phyloP scores from a whole-genome alignment of 2,329 filamentous ascomycete genomes.

The Leptographium lundbergii region DNA sequence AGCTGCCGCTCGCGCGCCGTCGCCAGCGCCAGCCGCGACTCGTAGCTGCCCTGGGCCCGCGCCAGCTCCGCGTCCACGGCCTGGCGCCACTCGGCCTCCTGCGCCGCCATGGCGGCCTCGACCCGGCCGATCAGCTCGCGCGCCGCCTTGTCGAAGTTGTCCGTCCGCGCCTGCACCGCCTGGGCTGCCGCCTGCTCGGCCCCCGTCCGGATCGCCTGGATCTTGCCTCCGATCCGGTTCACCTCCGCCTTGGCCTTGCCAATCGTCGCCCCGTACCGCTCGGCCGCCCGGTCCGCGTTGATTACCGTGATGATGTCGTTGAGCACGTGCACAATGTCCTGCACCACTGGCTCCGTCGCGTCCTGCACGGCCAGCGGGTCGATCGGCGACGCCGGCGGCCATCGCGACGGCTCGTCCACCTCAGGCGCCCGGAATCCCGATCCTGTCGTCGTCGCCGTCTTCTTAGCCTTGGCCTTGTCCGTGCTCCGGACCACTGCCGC shows the following conservation, averaged over 20 bases:
- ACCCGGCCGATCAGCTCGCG: constrained; percentile 81
- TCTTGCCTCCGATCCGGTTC: constrained; percentile 63
- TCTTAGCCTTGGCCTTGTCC: constrained; percentile 8
- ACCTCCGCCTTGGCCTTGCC: constrained; percentile 78
- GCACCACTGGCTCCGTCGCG: constrained; percentile 74
- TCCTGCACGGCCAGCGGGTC: constrained; percentile 65
- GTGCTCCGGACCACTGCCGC: background rate
- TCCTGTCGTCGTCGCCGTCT: constrained; percentile 9
- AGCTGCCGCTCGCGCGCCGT: constrained; percentile 68
- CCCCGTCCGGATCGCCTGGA: constrained; percentile 58
- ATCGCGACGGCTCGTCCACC: constrained; percentile 52
- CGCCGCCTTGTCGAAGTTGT: constrained; percentile 75
- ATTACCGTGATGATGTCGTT: constrained; percentile 93
- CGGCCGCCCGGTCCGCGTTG: constrained; percentile 70
- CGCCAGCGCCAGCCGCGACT: constrained; percentile 66
- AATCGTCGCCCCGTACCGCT: constrained; percentile 67
- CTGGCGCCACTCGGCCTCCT: constrained; percentile 71
- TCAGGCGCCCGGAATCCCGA: constrained; percentile 40
- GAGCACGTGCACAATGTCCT: constrained; percentile 87
- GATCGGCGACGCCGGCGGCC: constrained; percentile 55
- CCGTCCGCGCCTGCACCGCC: constrained; percentile 57
- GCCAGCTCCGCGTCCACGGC: constrained; percentile 83
- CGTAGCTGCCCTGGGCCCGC: constrained; percentile 64
- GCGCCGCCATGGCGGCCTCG: constrained; percentile 66
- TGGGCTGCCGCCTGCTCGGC: constrained; percentile 60